Base-by-base conservation (phyloP, 129 eudicot species). In the Arctium minus region DNA sequence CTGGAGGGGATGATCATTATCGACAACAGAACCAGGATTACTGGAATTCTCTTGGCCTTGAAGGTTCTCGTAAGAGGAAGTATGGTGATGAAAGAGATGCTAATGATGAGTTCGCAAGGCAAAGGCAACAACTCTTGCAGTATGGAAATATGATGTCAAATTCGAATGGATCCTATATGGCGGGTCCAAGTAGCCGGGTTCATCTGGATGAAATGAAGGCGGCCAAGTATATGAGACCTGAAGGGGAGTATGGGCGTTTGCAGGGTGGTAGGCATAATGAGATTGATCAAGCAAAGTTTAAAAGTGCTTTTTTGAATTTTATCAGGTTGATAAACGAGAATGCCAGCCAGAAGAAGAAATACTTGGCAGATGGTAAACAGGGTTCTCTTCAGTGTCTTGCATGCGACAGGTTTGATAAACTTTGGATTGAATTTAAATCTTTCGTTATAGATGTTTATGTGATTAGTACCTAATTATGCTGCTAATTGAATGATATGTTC, bases 41-140 rank as follows among this genome's bases (percentile, higher is more conserved):
- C 32, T 82, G 87, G 95, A 83, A 80, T 75, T 81, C 85, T 2
- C 40, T 82, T 9, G 91, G 86, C 22, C 70, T 18, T 15, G 91
- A 78, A 29, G 79, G 75, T 44, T 40, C 91, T 3, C 82, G 85
- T 70, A 96, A 96, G 87, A 83, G 99, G 80, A 96, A 93, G 84
- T 88, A 79, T 77, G 93, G 87, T 10, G 94, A 83, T 1, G 96
- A 85, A 75, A 70, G 87, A 42, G 91, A 84, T 12, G 84, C 82
- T 70, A 85, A 53, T 80, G 93, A 94, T 85, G 97, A 85, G 46
- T 88, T 88, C 42, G 94, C 94, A 0, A 90, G 99, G 81, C 95
- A 90, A 74, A 93, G 92, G 72, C 97, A 90, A 70, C 95, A 91
- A 78, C 91, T 91, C 71, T 81, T 96, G 90, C 97, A 93, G 87